A percentile compares a stretch with the other conserved stretches of the same genome.
These are phyloP conservation scores for Mesembryanthemum crystallinum DNA, from an alignment of 148 eudicot species.

Conservation along the genomic window DNA sequence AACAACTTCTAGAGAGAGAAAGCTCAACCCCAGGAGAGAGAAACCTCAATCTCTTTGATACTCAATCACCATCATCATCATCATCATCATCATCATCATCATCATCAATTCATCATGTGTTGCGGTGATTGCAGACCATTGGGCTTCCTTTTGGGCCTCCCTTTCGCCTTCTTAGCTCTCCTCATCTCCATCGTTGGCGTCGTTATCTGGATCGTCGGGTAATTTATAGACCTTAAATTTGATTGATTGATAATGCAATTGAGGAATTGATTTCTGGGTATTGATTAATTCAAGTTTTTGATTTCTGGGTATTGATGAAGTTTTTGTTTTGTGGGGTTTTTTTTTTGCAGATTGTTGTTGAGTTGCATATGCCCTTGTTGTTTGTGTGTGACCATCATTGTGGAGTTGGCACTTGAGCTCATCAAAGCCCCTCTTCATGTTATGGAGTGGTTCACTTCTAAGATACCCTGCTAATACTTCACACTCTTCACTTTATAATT, in stretches of 20 bases:
- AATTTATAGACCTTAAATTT: too few relatives aligned
- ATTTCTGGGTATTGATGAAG: too few relatives aligned
- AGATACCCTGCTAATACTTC: slow-evolving; percentile 51
- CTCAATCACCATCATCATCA: too few relatives aligned
- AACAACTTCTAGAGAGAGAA: too few relatives aligned
- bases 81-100: too few relatives aligned
- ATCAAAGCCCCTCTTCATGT: slow-evolving; percentile 69
- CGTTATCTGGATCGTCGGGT: slow-evolving; percentile 61
- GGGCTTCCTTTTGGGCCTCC: slow-evolving; percentile 51
- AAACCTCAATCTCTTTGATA: too few relatives aligned
- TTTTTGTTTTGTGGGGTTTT: not conserved
- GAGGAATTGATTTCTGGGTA: not conserved
- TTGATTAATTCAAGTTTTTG: not conserved
- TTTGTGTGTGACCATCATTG: slow-evolving; percentile 60
- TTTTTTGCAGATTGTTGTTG: slow-evolving; percentile 39
- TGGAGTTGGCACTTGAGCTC: slow-evolving; percentile 56
- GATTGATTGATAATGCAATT: too few relatives aligned
- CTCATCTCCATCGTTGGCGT: slow-evolving; percentile 50
- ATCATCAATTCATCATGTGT: slow-evolving; percentile 28
- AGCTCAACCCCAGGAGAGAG: too few relatives aligned
- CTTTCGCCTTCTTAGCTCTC: slow-evolving; percentile 49
- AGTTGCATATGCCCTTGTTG: slow-evolving; percentile 69
- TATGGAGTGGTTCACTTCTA: slow-evolving; percentile 54
- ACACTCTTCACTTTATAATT: not conserved
- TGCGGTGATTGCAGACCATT: slow-evolving; percentile 51